phyloP scores from a whole-genome alignment of 495 filamentous ascomycete genomes.

The Ramalina intermedia region DNA sequence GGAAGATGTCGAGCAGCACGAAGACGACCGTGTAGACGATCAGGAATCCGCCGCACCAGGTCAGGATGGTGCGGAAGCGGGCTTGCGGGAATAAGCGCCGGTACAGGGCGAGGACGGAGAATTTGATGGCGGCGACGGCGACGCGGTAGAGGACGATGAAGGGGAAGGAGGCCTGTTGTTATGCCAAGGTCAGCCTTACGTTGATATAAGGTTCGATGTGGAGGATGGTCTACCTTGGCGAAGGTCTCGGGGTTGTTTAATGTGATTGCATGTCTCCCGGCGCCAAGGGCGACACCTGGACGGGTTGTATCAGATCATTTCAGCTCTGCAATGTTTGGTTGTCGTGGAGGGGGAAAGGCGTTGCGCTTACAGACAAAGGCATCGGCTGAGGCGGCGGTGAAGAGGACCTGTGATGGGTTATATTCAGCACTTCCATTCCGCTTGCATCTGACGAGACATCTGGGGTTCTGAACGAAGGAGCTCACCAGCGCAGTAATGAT shows the following conservation, averaged over 20 bases:
- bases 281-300: constrained; percentile 6
- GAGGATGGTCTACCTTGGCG: constrained; percentile 5
- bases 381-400: neutral
- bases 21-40: constrained; percentile 19
- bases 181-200: neutral
- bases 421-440: neutral
- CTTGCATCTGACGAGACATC: neutral
- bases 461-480: neutral
- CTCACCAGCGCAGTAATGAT: constrained; percentile 11
- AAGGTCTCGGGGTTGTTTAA: constrained; percentile 4
- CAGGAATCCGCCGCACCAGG: constrained; percentile 14
- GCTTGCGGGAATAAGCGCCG: constrained; percentile 20
- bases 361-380: neutral
- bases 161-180: constrained; percentile 11
- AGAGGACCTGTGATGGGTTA: neutral
- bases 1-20: constrained; percentile 24
- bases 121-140: constrained; percentile 24
- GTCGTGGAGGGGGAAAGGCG: neutral
- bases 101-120: constrained; percentile 28
- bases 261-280: constrained; percentile 4
- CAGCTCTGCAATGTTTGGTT: neutral
- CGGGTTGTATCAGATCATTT: too few relatives aligned
- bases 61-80: constrained; percentile 14
- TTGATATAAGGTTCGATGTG: neutral
- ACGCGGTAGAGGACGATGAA: constrained; percentile 22